Evolutionary conservation across 1,139 yeast genomes (phyloP), one percentile per base, ranked within the genome.

Genomic region (Diutina rugosa): DNA sequence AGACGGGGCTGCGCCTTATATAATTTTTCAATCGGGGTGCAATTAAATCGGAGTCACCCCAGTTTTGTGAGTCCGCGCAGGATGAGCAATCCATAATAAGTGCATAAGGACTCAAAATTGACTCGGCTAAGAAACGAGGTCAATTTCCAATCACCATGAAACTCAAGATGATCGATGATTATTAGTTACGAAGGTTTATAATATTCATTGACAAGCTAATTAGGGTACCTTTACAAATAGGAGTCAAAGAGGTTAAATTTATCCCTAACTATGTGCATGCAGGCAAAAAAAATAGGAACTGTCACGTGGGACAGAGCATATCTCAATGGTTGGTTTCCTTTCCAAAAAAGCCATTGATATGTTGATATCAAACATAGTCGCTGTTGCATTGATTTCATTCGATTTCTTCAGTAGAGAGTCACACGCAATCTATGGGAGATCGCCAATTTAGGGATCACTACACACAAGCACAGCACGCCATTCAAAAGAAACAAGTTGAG

Each of bases 401-500:
- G 29, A 8, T 51, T 14, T 35, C 18, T n/a, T 18, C 21, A 73
- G 59, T 69, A 76, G 58, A 76, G 72, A 54, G 89, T 81, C 55
- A 87, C 86, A 73, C 95, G 81, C 65, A 87, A 77, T 68, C 93
- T 78, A 69, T 87, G 93, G 57, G 90, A 78, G 57, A 82, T 76
- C 28, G 98, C 96, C 64, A 93, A 77, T 69, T 93, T 93, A 56
- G 99, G 98, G 55, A 91, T 79, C 49, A 93, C 96, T 57, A 89
- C 84, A 63, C 90, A 74, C 56, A 84, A 76, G 66, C 97, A 91
- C 59, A 95, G 82, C 55, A 84, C 76, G 18, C 91, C 84, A 70
- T 93, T 93, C 64, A 89, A 78, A 44, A 89, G 72, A 68, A 91
- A 93, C 67, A 87, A 78, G 62, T 82, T 81, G 61, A 90, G 72